Evolutionary conservation across 495 filamentous ascomycete species (phyloP), one percentile per base, ranked within the genome.

Genomic region (Neurospora sp.): DNA sequence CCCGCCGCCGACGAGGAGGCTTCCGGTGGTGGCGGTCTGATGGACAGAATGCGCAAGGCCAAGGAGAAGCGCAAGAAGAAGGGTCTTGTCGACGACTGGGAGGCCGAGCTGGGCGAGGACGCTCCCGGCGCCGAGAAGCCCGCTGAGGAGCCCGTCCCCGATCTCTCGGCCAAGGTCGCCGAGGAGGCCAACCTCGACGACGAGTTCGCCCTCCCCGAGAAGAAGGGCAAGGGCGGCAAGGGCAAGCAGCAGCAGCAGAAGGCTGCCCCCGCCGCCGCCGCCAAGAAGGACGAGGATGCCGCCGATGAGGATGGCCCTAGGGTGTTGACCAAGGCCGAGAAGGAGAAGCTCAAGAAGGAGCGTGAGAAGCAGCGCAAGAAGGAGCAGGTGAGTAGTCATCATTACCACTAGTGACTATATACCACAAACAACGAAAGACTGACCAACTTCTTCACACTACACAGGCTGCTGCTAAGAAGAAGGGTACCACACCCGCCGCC

Each of bases 221-320:
- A 98, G 88, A 97, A 97, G 82, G 92, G 94, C 79, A 93, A 94
- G 82, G 96, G 92, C 84, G 95, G 92, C 81, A 94, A 97, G 85
- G 89, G 92, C 71, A 93, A 97, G 84, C 94, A 96, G 84, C 90
- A 72, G 59, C 85, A 90, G 73, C 92, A 93, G 85, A 93, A 90
- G 78, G 88, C 91, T 77, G 86, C 85, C 72, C 74, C 80, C 39
- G 78, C 85, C 18, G 82, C 85, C 74, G 79, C 85, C 27, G 82
- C 83, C 39, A 78, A 85, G n/a, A 83, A 86, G 31, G 81, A 80
- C 27, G 83, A 83, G 35, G 86, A 82, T 0, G 88, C 86, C 3
- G 90, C 86, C 3, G 90, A 89, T 0, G 90, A 89, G 39, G 83
- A 79, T 16, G 92, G 85, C 31, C 85, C 79, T 71, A 87, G 88